Evolutionary conservation across 345 rosid species (phyloP), one percentile per base, ranked within the genome.

Genomic region (Schrenkiella parvula): DNA sequence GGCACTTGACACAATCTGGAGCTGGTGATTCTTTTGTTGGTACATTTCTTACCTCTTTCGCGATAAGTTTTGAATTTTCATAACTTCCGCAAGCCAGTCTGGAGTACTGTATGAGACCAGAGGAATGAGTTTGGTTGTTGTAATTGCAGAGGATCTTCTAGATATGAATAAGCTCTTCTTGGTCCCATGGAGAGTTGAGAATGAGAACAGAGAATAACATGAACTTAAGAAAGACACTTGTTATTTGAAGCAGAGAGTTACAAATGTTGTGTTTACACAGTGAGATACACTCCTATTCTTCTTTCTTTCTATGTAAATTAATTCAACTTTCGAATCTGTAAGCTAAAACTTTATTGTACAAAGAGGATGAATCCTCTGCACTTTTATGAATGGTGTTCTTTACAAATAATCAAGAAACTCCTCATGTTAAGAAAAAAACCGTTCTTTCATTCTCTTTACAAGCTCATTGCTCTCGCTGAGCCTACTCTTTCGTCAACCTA

Each of bases 401-500:
- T 68, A 75, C 79, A 75, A 68, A 75, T 26, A 68, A 75, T 68
- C 58, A 75, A 43, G 50, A 68, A 68, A 52, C 69, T 53, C 59
- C 8, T 32, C 43, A 47, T 73, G 72, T 66, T 67, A 34, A 38
- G 17, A 50, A 26, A 5, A 23, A 46, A 59, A 2, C 14, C 14
- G 1, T 8, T 67, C 32, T 59, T 32, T 14, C 42, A 5, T 62
- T 75, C 38, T 54, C 28, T 70, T 82, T 79, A 93, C 91, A 93
- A 83, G 79, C 97, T 86, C 85, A 85, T 70, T 35, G 89, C 96
- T 81, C 90, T 87, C 1, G 83, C 67, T 10, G 93, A 77, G 67
- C 74, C 50, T 70, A 85, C 85, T 13, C 82, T 50, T 70, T 88
- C 90, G n/a, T 71, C 80, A 72, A 86, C 92, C 81, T 81, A 88